Percentiles rank a stretch among this genome's conserved stretches.
Evolutionary conservation across 179 eudicot species (phyloP).

Genomic region (Nepenthes alata): DNA sequence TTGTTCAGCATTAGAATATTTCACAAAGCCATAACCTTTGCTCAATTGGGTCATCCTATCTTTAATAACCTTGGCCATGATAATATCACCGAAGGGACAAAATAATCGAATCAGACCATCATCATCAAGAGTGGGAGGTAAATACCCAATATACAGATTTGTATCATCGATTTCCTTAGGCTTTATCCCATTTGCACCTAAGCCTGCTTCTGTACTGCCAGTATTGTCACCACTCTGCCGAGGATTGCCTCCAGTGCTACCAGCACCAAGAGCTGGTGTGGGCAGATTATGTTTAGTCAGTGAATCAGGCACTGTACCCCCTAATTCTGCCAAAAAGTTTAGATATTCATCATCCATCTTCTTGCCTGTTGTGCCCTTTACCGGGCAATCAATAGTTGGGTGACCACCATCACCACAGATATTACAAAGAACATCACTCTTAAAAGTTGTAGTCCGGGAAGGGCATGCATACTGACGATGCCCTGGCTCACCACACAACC

Average conservation of each 20-base stretch:
- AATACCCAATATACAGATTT: conserved; percentile 59
- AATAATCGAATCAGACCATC: conserved; percentile 49
- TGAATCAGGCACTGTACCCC: conserved; percentile 73
- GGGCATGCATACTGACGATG: conserved; percentile 89
- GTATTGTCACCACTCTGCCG: conserved; percentile 37
- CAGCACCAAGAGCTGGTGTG: conserved; percentile 28
- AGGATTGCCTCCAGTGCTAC: conserved; percentile 34
- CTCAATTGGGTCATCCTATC: conserved; percentile 56
- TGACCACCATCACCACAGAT: conserved; percentile 95
- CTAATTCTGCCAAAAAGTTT: conserved; percentile 83
- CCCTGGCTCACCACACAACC: conserved; percentile 85
- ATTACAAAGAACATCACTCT: conserved; percentile 78
- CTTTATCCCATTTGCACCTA: conserved; percentile 33
- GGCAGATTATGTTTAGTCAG: conserved; percentile 25
- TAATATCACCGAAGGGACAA: conserved; percentile 59
- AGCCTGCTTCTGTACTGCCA: conserved; percentile 33
- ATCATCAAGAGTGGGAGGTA: conserved; percentile 66
- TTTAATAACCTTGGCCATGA: conserved; percentile 59
- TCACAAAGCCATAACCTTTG: conserved; percentile 88
- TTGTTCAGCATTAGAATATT: conserved; percentile 40
- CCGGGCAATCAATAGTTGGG: conserved; percentile 82
- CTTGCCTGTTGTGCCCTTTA: conserved; percentile 71
- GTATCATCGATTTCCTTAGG: conserved; percentile 69
- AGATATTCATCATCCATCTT: conserved; percentile 92
- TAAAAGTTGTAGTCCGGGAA: conserved; percentile 50